Evolutionary conservation across 192 early-diverging fungal genomes (phyloP).

Genomic region (Mortierella claussenii): DNA sequence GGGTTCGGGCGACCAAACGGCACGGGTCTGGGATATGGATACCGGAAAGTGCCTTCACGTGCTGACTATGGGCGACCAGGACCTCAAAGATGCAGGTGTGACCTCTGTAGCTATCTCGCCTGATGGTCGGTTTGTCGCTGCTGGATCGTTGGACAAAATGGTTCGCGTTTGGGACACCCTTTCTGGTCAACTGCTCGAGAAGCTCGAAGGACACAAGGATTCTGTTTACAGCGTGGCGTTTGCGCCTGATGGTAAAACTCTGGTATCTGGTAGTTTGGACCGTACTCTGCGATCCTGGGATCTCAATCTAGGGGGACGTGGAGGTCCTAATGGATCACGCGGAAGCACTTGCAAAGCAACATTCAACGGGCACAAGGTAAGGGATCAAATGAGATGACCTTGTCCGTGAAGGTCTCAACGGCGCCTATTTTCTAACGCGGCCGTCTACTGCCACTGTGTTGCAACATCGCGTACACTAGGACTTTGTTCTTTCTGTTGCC

Average conservation of each 20-base stretch:
- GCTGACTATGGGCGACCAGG: conserved; percentile 81
- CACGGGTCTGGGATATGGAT: conserved; percentile 88
- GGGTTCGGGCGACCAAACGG: conserved; percentile 86
- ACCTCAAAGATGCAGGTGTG: conserved; percentile 91
- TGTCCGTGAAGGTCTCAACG: neutral
- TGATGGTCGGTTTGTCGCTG: conserved; percentile 85
- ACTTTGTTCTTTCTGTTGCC: conserved; percentile 97
- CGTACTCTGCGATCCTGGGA: conserved; percentile 94
- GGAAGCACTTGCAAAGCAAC: conserved; percentile 56
- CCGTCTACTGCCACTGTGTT: neutral
- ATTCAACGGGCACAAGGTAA: conserved; percentile 65
- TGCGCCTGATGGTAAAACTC: conserved; percentile 88
- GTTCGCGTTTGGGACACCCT: conserved; percentile 92
- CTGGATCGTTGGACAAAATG: conserved; percentile 92
- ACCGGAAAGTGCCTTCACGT: conserved; percentile 76
- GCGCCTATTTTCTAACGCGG: neutral
- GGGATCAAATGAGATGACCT: neutral
- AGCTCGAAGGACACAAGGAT: conserved; percentile 94
- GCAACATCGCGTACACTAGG: conserved; percentile 53
- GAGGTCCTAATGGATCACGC: conserved; percentile 35
- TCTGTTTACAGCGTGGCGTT: conserved; percentile 97
- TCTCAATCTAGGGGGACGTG: conserved; percentile 60
- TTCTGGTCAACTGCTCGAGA: conserved; percentile 83
- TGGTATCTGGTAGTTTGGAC: conserved; percentile 95
- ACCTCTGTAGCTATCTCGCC: conserved; percentile 95